Evolutionary conservation across 495 filamentous ascomycete genomes (phyloP), one percentile per base, ranked within the genome.

Genomic region (Aspergillus panamensis): DNA sequence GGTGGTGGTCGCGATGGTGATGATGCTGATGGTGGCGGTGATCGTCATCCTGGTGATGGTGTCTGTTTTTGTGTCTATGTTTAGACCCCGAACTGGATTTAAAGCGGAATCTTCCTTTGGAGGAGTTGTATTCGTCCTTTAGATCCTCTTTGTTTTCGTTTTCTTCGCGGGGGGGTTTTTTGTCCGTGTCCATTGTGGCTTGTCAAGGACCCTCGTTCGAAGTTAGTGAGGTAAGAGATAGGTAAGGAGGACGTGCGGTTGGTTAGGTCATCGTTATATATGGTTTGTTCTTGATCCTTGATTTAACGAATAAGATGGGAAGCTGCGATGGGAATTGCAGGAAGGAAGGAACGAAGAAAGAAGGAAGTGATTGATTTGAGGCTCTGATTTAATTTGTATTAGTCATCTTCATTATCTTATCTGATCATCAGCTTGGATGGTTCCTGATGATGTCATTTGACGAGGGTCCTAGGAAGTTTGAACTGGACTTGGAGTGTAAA

Each of bases 101-200:
- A 73, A 88, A 85, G 42, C 82, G 82, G 69, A 88, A 85, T 67
- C 75, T 84, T 7, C 66, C 53, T 49, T 48, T 55, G 29, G 20
- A 55, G 53, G 59, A 25, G 51, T 35, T 6, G 58, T 42, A 48
- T 71, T 10, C 35, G 35, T 39, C 8, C 35, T 1, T 39, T 3
- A 8, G 3, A 0, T 39, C 35, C 14, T 39, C 35, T 3, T 39
- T 39, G 35, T 3, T n/a, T 39, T n/a, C 35, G 1, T 39, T n/a
- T 3, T 39, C 35, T 39, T 39, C 35, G 35, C 3, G 5, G 35
- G 35, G 35, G 8, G 35, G 35, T 39, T 3, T 39, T 58, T 44
- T 42, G 35, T n/a, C n/a, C 25, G 25, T 25, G 21, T 53, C 29
- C 31, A 20, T 53, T 16, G 48, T 35, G 13, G 13, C 16, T 45